Base-by-base conservation (phyloP, 257 asterid species). In the Parsonsia alboflavescens region DNA sequence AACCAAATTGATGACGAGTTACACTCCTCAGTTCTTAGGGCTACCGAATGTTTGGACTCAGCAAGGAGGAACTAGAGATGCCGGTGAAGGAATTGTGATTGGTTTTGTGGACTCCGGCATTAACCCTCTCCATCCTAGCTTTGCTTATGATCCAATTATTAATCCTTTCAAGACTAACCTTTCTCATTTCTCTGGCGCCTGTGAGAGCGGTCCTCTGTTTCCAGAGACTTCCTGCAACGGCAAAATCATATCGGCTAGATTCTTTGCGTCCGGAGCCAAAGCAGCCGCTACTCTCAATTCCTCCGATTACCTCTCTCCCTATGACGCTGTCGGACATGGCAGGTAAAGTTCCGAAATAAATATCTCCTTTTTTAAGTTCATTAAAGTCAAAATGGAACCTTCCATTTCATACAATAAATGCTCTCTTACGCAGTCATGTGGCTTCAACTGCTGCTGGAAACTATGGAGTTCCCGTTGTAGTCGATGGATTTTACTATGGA, bases 391-490 rank as follows among this genome's bases (percentile, higher is more conserved):
- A 33, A 33, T 33, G 3, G 3, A 33, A 1, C 1, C 2, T 33
- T 33, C 39, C 1, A 33, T 33, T 33, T 3, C 39, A 33, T n/a
- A n/a, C n/a, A n/a, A n/a, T n/a, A n/a, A n/a, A n/a, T n/a, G n/a
- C 39, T 33, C 39, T 48, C 49, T 61, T 63, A 58, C 83, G 80
- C 85, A 92, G 99, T 82, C 99, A 94, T 70, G 99, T 94, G 74
- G 97, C 97, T 41, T 89, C 97, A 65, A 94, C 89, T 49, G 97
- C 97, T 24, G 97, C 98, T 65, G 98, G 98, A 57, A 92, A 94
- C 79, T 80, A 30, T 59, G 97, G 89, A 79, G 89, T 94, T 79
- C 97, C 98, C 0, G 97, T 94, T 69, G 95, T 89, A 48, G 95
- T 87, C 56, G 85, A 94, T 63, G 96, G 97, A 53, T 90, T 85